These are phyloP conservation scores for Venturiaceae sp. DNA, from an alignment of 2,329 filamentous ascomycete genomes.

Conservation along the genomic window DNA sequence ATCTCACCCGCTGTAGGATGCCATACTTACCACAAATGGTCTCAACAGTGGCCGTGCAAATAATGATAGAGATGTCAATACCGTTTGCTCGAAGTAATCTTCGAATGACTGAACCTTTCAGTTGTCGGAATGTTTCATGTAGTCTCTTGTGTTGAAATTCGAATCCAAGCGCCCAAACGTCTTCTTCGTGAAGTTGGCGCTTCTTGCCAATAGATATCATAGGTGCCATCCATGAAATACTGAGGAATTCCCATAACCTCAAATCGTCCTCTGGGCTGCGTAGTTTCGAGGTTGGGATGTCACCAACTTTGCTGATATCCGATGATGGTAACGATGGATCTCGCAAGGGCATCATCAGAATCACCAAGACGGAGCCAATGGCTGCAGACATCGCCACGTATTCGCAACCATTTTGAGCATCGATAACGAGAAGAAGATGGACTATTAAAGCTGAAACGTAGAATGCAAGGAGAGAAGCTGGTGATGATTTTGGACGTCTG, in stretches of 20 bases:
- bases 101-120: slow-evolving; percentile 61
- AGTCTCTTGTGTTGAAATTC: slow-evolving; percentile 74
- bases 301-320: slow-evolving; percentile 51
- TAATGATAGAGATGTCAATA: slow-evolving; percentile 63
- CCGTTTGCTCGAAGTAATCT: slow-evolving; percentile 68
- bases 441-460: slow-evolving; percentile 23
- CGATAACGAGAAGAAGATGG: slow-evolving; percentile 23
- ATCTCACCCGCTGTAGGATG: neutral
- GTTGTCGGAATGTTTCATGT: slow-evolving; percentile 62
- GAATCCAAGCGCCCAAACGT: slow-evolving; percentile 72
- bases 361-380: slow-evolving; percentile 35
- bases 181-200: slow-evolving; percentile 62
- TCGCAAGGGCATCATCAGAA: slow-evolving; percentile 62
- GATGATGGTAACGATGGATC: slow-evolving; percentile 43
- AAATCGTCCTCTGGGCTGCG: slow-evolving; percentile 73
- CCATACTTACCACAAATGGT: slow-evolving; percentile 39
- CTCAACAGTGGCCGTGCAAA: slow-evolving; percentile 53
- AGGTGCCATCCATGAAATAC: slow-evolving; percentile 71
- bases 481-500: slow-evolving; percentile 31
- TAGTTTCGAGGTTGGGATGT: slow-evolving; percentile 46
- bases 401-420: slow-evolving; percentile 22
- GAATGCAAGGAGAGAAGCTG: slow-evolving; percentile 26
- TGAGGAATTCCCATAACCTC: slow-evolving; percentile 74
- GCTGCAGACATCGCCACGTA: slow-evolving; percentile 28
- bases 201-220: slow-evolving; percentile 56